Conservation (phyloP, 1,284 basidiomycete species). For the Bjerkandera adusta region DNA sequence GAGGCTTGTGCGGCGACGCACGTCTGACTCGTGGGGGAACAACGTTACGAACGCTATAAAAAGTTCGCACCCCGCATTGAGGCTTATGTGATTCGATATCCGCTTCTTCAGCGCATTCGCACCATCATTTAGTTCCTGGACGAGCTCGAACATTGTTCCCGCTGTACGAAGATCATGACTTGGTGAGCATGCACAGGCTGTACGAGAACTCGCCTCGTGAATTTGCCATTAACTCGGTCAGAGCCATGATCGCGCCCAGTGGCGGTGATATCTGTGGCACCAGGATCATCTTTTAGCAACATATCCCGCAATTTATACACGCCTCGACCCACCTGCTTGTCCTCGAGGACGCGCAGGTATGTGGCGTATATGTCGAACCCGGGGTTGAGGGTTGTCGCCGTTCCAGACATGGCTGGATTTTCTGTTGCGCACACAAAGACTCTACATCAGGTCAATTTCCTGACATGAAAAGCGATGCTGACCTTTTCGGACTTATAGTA, state of each 20-base stretch:
- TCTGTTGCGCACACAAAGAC: no score
- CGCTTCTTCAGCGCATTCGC: constrained; percentile 64
- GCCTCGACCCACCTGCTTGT: constrained; percentile 51
- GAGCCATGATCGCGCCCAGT: constrained; percentile 81
- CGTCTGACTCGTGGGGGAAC: constrained; percentile 80
- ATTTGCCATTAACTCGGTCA: constrained; percentile 74
- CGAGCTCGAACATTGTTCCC: constrained; percentile 89
- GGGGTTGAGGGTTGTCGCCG: constrained; percentile 9
- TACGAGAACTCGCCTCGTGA: constrained; percentile 57
- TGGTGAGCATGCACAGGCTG: constrained; percentile 11
- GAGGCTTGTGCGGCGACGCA: constrained; percentile 40
- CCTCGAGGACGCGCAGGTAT: constrained; percentile 52
- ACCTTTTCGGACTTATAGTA: no score
- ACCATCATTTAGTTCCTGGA: constrained; percentile 77
- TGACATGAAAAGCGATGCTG: no score
- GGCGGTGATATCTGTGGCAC: constrained; percentile 75
- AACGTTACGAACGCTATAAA: constrained; percentile 88
- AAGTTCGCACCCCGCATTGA: constrained; percentile 88
- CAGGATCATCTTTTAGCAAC: constrained; percentile 2
- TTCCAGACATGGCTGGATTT: constrained; percentile 14
- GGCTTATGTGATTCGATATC: constrained; percentile 78
- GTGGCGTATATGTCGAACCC: constrained; percentile 60
- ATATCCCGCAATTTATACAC: background rate
- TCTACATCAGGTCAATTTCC: no score
- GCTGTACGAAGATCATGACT: constrained; percentile 37